Evolutionary conservation across 768 basidiomycete genomes (phyloP), one percentile per base, ranked within the genome.

Genomic region (Boletus barrowsii): DNA sequence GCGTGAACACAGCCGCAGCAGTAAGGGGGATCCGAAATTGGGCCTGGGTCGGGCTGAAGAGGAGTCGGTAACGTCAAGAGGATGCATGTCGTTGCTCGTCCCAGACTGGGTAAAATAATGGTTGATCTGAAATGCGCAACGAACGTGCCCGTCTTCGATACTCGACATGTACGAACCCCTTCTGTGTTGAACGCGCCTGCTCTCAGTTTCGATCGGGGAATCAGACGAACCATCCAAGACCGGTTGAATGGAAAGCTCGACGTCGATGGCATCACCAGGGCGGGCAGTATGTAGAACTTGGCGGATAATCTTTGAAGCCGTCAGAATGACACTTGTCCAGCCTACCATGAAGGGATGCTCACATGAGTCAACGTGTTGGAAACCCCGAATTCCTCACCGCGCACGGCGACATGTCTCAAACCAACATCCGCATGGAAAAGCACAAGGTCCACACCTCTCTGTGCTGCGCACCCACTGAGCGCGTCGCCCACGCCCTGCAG

Each of bases 401-500:
- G 82, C 14, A 96, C 93, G 53, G 83, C 85, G 47, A 93, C 79
- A 60, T 94, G 91, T 74, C 89, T 90, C 77, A 97, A 78, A 20
- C 87, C 87, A 20, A 88, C 85, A 67, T 96, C 93, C 18, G 86
- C 89, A 62, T 98, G 93, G 68, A 87, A 95, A 13, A 97, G 74
- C 17, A 96, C 92, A 58, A 98, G 75, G 69, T 98, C 94, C 32
- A 94, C 90, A n/a, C 87, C 89, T 46, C 76, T 80, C 63, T 90
- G 83, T 5, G 92, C 87, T 33, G 91, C 91, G 40, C 84, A 77
- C 13, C 93, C 94, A 64, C 91, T 87, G 55, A 96, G 70, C 14
- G 88, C 83, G 73, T 98, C 94, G 10, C 92, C 93, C 10, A 93
- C 85, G 65, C 82, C 87, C 72, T 97, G 95, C 60, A 96, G 66